Evolutionary conservation across 2,329 filamentous ascomycete genomes (phyloP).

Genomic region (Beauveria varroae): DNA sequence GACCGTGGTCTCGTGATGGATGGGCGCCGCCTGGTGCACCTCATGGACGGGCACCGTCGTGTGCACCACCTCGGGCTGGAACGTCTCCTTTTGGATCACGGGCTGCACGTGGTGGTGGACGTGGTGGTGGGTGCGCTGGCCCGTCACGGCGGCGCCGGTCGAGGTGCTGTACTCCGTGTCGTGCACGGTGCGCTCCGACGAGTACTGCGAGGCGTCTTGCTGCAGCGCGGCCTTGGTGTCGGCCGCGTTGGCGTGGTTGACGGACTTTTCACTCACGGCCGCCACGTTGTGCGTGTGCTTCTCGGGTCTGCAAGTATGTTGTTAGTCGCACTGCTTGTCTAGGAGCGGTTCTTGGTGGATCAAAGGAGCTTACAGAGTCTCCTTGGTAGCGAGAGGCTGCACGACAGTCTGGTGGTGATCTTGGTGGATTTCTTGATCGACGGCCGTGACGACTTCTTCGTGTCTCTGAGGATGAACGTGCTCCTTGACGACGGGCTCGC

Average conservation of each 20-base stretch:
- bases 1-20: slow-evolving; percentile 57
- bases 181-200: slow-evolving; percentile 21
- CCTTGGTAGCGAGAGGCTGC: slow-evolving; percentile 46
- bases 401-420: slow-evolving; percentile 65
- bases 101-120: slow-evolving; percentile 65
- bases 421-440: slow-evolving; percentile 64
- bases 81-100: slow-evolving; percentile 60
- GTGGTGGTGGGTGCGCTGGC: slow-evolving; percentile 32
- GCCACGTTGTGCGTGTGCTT: slow-evolving; percentile 53
- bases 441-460: slow-evolving; percentile 52
- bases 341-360: slow-evolving; percentile 14
- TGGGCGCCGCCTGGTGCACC: slow-evolving; percentile 57
- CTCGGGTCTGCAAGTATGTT: slow-evolving; percentile 38
- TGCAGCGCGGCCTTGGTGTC: slow-evolving; percentile 40
- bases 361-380: slow-evolving; percentile 34
- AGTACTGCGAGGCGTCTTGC: slow-evolving; percentile 37
- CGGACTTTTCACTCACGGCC: slow-evolving; percentile 51
- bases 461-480: slow-evolving; percentile 51
- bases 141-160: slow-evolving; percentile 18
- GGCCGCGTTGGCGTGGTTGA: slow-evolving; percentile 51
- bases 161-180: slow-evolving; percentile 21
- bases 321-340: background rate
- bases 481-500: slow-evolving; percentile 54
- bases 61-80: slow-evolving; percentile 62
- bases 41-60: slow-evolving; percentile 67